These are phyloP conservation scores for Scheffersomyces segobiensis DNA, from an alignment of 1,139 yeast genomes.

Conservation along the genomic window DNA sequence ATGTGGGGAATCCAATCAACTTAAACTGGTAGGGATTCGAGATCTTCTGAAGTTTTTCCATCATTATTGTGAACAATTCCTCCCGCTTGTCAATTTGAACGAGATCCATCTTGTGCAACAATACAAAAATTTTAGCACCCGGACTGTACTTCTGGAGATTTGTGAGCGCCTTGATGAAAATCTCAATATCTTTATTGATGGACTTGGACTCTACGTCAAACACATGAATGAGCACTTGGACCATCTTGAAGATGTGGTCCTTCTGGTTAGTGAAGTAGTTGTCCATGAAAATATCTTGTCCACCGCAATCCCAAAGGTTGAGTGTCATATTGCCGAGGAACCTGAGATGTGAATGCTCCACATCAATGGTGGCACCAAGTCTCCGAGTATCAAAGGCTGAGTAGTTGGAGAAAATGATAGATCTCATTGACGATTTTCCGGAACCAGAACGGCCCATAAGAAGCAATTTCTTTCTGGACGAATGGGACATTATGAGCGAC, in stretches of 20 bases:
- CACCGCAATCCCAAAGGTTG: conserved; percentile 98
- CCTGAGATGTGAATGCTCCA: conserved; percentile 91
- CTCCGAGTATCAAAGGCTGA: conserved; percentile 96
- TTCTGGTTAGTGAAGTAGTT: conserved; percentile 85
- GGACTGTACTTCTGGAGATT: conserved; percentile 87
- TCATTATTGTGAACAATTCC: conserved; percentile 79
- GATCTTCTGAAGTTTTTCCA: conserved; percentile 75
- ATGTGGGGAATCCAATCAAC: conserved; percentile 88
- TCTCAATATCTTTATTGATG: conserved; percentile 89
- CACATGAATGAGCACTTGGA: conserved; percentile 94
- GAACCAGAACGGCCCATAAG: conserved; percentile 92
- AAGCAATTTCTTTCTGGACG: conserved; percentile 45
- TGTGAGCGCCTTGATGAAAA: conserved; percentile 79
- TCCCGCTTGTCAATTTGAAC: conserved; percentile 86
- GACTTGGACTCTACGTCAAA: conserved; percentile 94
- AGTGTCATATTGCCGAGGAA: conserved; percentile 94
- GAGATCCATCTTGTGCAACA: conserved; percentile 94
- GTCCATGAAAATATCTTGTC: conserved; percentile 96
- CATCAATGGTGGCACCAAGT: conserved; percentile 96
- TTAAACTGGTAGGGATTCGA: conserved; percentile 78
- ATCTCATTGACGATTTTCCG: conserved; percentile 96
- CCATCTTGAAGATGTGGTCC: conserved; percentile 92
- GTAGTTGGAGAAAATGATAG: conserved; percentile 91
- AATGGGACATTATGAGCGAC: conserved; percentile 20
- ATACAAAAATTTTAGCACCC: conserved; percentile 85